These are phyloP conservation scores for Ramularia collo-cygni DNA, from an alignment of 2,329 filamentous ascomycete genomes.

Conservation along the genomic window DNA sequence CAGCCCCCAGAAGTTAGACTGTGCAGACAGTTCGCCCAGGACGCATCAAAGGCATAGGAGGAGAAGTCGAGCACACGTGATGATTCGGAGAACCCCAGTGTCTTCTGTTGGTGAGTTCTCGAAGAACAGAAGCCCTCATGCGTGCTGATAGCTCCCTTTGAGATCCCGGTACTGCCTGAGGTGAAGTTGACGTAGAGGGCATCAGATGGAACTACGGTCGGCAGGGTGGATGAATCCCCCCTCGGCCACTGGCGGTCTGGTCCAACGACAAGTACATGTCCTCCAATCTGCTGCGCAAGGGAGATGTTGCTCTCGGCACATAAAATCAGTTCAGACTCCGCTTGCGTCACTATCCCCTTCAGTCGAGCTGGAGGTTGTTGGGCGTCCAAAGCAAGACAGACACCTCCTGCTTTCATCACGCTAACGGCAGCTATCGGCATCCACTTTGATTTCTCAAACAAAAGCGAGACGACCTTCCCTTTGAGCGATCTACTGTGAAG, in stretches of 20 bases:
- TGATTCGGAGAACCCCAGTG: not conserved
- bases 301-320: too few relatives aligned
- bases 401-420: constrained; percentile 32
- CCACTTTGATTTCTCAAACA: constrained; percentile 33
- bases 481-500: too few relatives aligned
- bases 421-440: constrained; percentile 31
- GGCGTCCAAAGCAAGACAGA: constrained; percentile 32
- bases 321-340: not conserved
- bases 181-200: constrained; percentile 20
- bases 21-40: not conserved
- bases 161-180: constrained; percentile 18
- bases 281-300: too few relatives aligned
- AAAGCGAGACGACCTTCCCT: constrained; percentile 33
- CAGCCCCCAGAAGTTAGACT: not conserved
- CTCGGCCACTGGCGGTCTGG: too few relatives aligned
- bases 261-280: too few relatives aligned
- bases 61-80: not conserved
- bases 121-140: not conserved
- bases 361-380: constrained; percentile 12
- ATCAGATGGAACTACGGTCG: too few relatives aligned
- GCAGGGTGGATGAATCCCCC: too few relatives aligned
- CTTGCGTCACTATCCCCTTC: constrained; percentile 3
- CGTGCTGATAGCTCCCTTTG: constrained; percentile 10
- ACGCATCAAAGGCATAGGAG: not conserved
- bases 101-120: not conserved